A percentile compares a stretch with the other conserved stretches of the same genome.
These are phyloP conservation scores for Venustampulla echinocandica DNA, from an alignment of 495 filamentous ascomycete species.

Conservation along the genomic window DNA sequence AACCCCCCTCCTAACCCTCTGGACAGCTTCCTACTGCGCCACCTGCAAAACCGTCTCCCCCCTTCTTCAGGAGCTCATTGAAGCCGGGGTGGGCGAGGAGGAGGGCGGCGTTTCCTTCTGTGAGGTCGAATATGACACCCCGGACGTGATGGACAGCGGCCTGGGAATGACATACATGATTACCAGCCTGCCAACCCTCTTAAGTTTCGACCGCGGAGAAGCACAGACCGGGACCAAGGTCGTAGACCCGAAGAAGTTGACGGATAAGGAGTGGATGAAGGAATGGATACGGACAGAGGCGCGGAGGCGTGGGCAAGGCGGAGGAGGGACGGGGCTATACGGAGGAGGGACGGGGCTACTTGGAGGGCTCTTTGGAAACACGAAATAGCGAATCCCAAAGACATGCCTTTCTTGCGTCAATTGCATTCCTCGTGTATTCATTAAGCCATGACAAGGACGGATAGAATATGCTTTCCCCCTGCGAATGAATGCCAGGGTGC, in stretches of 20 bases:
- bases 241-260: slow-evolving; percentile 42
- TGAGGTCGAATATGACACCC: slow-evolving; percentile 55
- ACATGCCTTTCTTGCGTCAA: too few relatives aligned
- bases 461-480: too few relatives aligned
- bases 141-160: slow-evolving; percentile 44
- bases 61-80: slow-evolving; percentile 42
- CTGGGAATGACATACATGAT: slow-evolving; percentile 52
- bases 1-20: slow-evolving; percentile 49
- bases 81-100: slow-evolving; percentile 47
- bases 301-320: slow-evolving; percentile 37
- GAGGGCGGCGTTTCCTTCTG: slow-evolving; percentile 52
- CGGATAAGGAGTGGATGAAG: slow-evolving; percentile 43
- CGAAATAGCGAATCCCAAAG: too few relatives aligned
- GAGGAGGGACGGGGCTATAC: slow-evolving; percentile 17
- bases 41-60: slow-evolving; percentile 49
- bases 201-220: slow-evolving; percentile 56
- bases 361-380: slow-evolving; percentile 36
- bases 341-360: slow-evolving; percentile 15
- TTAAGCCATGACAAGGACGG: too few relatives aligned
- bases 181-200: slow-evolving; percentile 56
- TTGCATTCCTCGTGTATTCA: slow-evolving; percentile 10
- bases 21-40: slow-evolving; percentile 59
- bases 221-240: slow-evolving; percentile 47
- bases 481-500: too few relatives aligned
- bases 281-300: slow-evolving; percentile 56